Percentiles rank a stretch among this genome's conserved stretches.
These are phyloP conservation scores for Nitzschia palea DNA, from an alignment of 108 stramenopile species.

Conservation along the genomic window DNA sequence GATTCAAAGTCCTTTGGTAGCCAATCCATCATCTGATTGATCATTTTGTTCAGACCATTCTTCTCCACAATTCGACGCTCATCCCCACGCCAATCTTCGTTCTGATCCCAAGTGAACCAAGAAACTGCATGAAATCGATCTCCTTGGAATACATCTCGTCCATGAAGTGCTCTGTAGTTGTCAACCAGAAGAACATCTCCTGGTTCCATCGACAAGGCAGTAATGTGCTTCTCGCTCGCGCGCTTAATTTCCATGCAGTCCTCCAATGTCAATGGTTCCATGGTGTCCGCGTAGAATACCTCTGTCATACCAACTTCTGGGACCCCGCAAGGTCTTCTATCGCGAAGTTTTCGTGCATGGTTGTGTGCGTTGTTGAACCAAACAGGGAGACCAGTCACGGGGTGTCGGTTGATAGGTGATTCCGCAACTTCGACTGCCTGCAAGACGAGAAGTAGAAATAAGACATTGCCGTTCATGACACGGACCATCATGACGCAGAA, in stretches of 20 bases:
- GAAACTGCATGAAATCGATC: constrained; percentile 91
- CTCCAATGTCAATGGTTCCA: constrained; percentile 78
- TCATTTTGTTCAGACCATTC: constrained; percentile 84
- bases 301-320: constrained; percentile 95
- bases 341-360: constrained; percentile 84
- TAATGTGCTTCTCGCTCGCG: constrained; percentile 88
- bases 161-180: constrained; percentile 92
- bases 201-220: constrained; percentile 86
- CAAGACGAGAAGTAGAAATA: constrained; percentile 2
- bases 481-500: background rate
- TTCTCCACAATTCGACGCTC: constrained; percentile 87
- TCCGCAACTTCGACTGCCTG: constrained; percentile 83
- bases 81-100: constrained; percentile 82
- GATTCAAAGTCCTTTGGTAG: constrained; percentile 92
- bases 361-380: constrained; percentile 94
- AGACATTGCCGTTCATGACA: background rate
- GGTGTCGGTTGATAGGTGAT: constrained; percentile 88
- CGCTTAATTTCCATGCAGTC: constrained; percentile 87
- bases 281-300: constrained; percentile 90
- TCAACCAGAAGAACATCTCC: constrained; percentile 91
- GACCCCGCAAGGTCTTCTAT: constrained; percentile 85
- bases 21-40: constrained; percentile 91
- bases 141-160: constrained; percentile 87
- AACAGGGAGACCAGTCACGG: constrained; percentile 83
- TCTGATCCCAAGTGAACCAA: constrained; percentile 92